Evolutionary conservation across 2,329 filamentous ascomycete genomes (phyloP).

Genomic region (Aspergillus phoenicis): DNA sequence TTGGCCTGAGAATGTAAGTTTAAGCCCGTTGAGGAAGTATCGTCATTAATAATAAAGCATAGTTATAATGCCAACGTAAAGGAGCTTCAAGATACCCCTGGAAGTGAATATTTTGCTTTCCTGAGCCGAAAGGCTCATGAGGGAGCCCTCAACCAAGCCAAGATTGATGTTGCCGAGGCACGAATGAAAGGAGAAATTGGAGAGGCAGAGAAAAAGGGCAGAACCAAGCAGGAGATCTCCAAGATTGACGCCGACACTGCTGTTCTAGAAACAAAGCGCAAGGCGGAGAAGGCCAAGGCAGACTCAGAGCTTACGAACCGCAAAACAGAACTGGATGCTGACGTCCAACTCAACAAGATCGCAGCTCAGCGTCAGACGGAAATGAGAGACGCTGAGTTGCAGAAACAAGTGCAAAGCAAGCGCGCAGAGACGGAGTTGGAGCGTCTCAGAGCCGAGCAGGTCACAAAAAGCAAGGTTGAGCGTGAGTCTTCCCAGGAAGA

Average conservation of each 20-base stretch:
- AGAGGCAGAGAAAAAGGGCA: slow-evolving; percentile 75
- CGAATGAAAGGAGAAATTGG: slow-evolving; percentile 62
- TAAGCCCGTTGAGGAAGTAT: not conserved
- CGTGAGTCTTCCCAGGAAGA: slow-evolving; percentile 48
- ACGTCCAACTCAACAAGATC: slow-evolving; percentile 76
- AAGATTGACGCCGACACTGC: slow-evolving; percentile 87
- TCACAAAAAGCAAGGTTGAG: slow-evolving; percentile 69
- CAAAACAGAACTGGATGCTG: slow-evolving; percentile 71
- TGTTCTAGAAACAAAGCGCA: slow-evolving; percentile 80
- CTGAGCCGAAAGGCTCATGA: slow-evolving; percentile 83
- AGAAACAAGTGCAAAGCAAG: slow-evolving; percentile 75
- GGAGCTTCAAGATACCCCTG: slow-evolving; percentile 79
- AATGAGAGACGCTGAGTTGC: slow-evolving; percentile 75
- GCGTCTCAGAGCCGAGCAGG: slow-evolving; percentile 72
- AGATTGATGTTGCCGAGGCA: slow-evolving; percentile 62
- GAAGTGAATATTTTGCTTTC: slow-evolving; percentile 80
- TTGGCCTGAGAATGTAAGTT: slow-evolving; percentile 70
- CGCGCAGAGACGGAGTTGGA: slow-evolving; percentile 79
- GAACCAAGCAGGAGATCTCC: slow-evolving; percentile 82
- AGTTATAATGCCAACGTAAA: slow-evolving; percentile 77
- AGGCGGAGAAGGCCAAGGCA: slow-evolving; percentile 76
- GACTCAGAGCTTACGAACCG: slow-evolving; percentile 74
- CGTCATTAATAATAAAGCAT: slow-evolving; percentile 6
- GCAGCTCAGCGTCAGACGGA: slow-evolving; percentile 73
- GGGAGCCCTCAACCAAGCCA: slow-evolving; percentile 79